Evolutionary conservation across 495 filamentous ascomycete species (phyloP), one percentile per base, ranked within the genome.

Genomic region (Xylaria cubensis): DNA sequence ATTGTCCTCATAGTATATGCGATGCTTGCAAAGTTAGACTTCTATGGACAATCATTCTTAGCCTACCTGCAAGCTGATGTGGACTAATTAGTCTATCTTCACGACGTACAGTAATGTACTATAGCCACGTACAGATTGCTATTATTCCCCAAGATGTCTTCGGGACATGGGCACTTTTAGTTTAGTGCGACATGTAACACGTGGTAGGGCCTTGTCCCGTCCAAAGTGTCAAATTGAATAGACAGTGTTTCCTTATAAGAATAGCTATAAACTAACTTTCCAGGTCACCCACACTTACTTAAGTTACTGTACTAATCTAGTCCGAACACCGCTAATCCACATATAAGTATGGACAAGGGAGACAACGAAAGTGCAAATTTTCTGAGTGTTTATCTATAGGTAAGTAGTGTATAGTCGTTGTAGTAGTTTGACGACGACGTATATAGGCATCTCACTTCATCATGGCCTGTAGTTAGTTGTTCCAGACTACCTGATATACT

Each of bases 171-270:
- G 64, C 29, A 51, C 29, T 51, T 50, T 24, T 46, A 56, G 65
- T 51, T 51, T 69, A 69, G 56, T 69, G 67, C 55, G 67, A 61
- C 41, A 48, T 62, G 21, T 62, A 59, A 62, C 67, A 69, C 67
- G 67, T 69, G 67, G 67, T 69, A 69, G 36, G 19, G 41, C 19
- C 67, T 69, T 69, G 67, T 55, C 67, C 50, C 36, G 19, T 61
- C 32, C 55, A 4, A 19, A 46, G 41, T 36, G 32, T 10, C 48
- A 53, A 53, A 67, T 41, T 46, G 17, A 32, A 24, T 41, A 36
- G 29, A 17, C 8, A 24, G 32, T 19, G 46, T n/a, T 53, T 67
- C 15, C n/a, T 64, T 48, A 50, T 12, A 4, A 21, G n/a, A 12
- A 51, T 8, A 24, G 21, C 24, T 51, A 51, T 51, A 50, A 19